Conservation (phyloP, 2,329 filamentous ascomycete genomes). For the Fusarium luffae region DNA sequence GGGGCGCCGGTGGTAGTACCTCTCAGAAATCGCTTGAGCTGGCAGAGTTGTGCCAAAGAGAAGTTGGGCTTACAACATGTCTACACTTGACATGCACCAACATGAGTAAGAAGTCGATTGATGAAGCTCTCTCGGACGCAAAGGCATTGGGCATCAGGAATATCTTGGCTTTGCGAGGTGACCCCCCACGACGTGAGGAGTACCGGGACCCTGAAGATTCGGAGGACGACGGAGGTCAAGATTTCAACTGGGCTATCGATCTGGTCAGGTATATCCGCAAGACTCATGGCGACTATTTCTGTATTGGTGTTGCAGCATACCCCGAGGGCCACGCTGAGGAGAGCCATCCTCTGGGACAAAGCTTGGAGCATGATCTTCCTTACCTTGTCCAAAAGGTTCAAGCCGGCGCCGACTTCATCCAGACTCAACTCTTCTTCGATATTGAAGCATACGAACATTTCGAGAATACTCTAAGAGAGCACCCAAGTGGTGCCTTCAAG, state of each 20-base stretch:
- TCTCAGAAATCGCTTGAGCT: conserved; percentile 91
- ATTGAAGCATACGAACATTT: conserved; percentile 83
- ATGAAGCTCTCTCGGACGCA: conserved; percentile 89
- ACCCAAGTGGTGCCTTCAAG: conserved; percentile 87
- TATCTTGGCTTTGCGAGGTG: conserved; percentile 90
- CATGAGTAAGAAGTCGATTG: conserved; percentile 88
- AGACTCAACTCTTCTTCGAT: conserved; percentile 98
- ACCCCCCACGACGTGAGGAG: conserved; percentile 89
- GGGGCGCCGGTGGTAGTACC: conserved; percentile 95
- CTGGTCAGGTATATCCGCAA: conserved; percentile 89
- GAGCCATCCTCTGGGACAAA: conserved; percentile 78
- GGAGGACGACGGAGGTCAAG: conserved; percentile 73
- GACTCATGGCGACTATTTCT: conserved; percentile 93
- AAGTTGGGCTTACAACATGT: conserved; percentile 92
- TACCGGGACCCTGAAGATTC: conserved; percentile 73
- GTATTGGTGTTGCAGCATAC: conserved; percentile 92
- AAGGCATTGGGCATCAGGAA: conserved; percentile 92
- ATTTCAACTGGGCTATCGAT: conserved; percentile 90
- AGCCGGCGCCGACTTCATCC: conserved; percentile 96
- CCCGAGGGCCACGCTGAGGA: conserved; percentile 96
- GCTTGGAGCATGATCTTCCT: conserved; percentile 82
- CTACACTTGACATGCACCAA: conserved; percentile 98
- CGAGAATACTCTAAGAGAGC: conserved; percentile 78
- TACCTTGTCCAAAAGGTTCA: conserved; percentile 90
- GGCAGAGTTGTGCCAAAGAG: conserved; percentile 93